Percentiles rank a stretch among this genome's conserved stretches.
phyloP scores from a whole-genome alignment of 495 filamentous ascomycete species.

The Aspergillus taichungensis region DNA sequence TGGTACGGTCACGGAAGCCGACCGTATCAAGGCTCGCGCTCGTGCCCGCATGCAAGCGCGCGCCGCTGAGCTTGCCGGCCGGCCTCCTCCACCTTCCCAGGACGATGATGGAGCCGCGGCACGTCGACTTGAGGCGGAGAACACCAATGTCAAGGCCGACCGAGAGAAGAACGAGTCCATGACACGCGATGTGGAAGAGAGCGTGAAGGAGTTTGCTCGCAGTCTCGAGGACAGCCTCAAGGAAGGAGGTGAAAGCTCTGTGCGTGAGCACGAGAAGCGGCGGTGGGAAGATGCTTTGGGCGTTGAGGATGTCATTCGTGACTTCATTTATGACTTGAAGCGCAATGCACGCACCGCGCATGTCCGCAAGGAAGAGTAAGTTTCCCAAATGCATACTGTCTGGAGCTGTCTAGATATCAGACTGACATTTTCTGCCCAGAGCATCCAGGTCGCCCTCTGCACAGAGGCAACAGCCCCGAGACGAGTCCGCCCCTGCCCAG shows the following conservation, averaged over 20 bases:
- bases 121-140: constrained; percentile 82
- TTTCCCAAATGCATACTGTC: constrained; percentile 1
- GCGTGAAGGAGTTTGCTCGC: constrained; percentile 79
- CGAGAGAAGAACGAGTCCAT: constrained; percentile 91
- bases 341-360: constrained; percentile 68
- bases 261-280: constrained; percentile 77
- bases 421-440: constrained; percentile 4
- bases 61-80: constrained; percentile 83
- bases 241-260: constrained; percentile 61
- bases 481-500: constrained; percentile 21
- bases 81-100: constrained; percentile 50
- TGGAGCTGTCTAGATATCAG: not conserved
- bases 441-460: constrained; percentile 18
- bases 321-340: constrained; percentile 95
- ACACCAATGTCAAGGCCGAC: constrained; percentile 66
- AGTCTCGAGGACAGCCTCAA: constrained; percentile 81
- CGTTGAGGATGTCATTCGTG: constrained; percentile 91
- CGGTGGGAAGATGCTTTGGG: constrained; percentile 96
- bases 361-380: constrained; percentile 66
- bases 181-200: constrained; percentile 95
- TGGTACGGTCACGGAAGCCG: constrained; percentile 83
- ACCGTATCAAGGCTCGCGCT: constrained; percentile 87
- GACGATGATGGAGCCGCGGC: constrained; percentile 69
- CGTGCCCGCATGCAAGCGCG: constrained; percentile 98
- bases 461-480: constrained; percentile 17